Base-by-base conservation (phyloP, 2,329 filamentous ascomycete species). In the Xylariales sp. region DNA sequence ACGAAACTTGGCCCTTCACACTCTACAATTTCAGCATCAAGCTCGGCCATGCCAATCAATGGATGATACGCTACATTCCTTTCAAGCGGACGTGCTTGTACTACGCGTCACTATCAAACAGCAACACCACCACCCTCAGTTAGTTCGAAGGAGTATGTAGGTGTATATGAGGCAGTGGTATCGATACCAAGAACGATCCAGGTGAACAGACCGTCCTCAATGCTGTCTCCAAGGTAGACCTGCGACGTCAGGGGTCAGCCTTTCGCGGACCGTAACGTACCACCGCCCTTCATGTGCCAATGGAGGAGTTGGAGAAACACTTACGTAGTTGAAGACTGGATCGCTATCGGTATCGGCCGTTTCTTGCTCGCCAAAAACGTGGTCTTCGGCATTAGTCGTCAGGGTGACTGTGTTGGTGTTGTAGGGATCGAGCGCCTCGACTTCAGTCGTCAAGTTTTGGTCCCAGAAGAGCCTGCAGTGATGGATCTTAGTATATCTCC, bases 401-500 rank as follows among this genome's bases (percentile, higher is more conserved):
- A 38, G 14, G 15, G 20, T 14, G 15, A 10, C 15, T 7, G 31
- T 11, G 16, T 32, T 32, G 11, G 31, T 32, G 16, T 16, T 32
- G 16, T 32, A 32, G 11, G 31, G 31, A 8, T 12, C 31, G 11
- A 18, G 10, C 10, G 8, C 31, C 31, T 32, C 31, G 31, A 32
- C 31, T 6, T 12, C 47, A 18, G 52, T 51, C 48, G 78, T 70
- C 8, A 84, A 70, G 46, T 67, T 64, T 55, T 82, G 73, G 56
- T 83, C 78, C 55, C 82, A 79, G 68, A 80, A 84, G 38, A 80
- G n/a, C n/a, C n/a, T n/a, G n/a, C n/a, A n/a, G n/a, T n/a, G n/a
- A n/a, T n/a, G n/a, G n/a, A n/a, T n/a, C n/a, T n/a, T n/a, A n/a
- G n/a, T n/a, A n/a, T n/a, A n/a, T n/a, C n/a, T n/a, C n/a, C n/a